Conservation (phyloP, 169 alveolate genomes). For the Cystoisospora suis region DNA sequence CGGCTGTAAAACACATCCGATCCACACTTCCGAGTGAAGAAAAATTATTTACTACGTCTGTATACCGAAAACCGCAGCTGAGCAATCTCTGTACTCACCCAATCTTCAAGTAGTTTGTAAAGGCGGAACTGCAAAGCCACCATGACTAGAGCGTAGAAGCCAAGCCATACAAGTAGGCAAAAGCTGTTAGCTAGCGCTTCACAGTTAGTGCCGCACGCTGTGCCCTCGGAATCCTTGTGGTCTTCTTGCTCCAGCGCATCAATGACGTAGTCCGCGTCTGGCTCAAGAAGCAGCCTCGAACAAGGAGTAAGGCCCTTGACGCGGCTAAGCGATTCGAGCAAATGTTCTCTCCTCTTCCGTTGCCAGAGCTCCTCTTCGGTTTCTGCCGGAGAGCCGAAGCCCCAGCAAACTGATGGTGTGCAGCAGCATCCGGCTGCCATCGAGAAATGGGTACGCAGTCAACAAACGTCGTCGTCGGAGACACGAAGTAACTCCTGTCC, state of each 20-base stretch:
- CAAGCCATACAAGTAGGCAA: slow-evolving; percentile 8
- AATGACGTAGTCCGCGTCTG: slow-evolving; percentile 11
- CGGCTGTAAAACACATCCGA: not conserved
- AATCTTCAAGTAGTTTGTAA: not conserved
- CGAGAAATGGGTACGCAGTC: no score
- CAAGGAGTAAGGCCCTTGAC: slow-evolving; percentile 17
- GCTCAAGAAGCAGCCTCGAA: not conserved
- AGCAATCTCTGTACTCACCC: slow-evolving; percentile 9
- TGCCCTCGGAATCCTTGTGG: not conserved
- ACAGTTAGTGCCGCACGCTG: not conserved
- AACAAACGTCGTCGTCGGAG: no score
- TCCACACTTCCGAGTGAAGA: no score
- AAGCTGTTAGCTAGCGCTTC: not conserved
- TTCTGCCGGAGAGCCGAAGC: slow-evolving; percentile 11
- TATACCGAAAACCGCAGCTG: no score
- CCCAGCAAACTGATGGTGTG: not conserved
- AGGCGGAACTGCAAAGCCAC: not conserved
- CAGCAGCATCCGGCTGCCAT: slow-evolving; percentile 17
- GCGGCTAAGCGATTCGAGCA: not conserved
- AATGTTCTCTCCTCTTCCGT: slow-evolving; percentile 2
- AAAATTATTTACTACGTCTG: no score
- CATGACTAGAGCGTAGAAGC: slow-evolving; percentile 3
- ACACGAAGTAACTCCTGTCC: no score
- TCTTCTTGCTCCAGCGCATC: slow-evolving; percentile 17
- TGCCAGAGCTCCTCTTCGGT: slow-evolving; percentile 2